A percentile compares a stretch with the other conserved stretches of the same genome.
These are phyloP conservation scores for Fonsecaea pedrosoi DNA, from an alignment of 2,329 filamentous ascomycete genomes.

Conservation along the genomic window DNA sequence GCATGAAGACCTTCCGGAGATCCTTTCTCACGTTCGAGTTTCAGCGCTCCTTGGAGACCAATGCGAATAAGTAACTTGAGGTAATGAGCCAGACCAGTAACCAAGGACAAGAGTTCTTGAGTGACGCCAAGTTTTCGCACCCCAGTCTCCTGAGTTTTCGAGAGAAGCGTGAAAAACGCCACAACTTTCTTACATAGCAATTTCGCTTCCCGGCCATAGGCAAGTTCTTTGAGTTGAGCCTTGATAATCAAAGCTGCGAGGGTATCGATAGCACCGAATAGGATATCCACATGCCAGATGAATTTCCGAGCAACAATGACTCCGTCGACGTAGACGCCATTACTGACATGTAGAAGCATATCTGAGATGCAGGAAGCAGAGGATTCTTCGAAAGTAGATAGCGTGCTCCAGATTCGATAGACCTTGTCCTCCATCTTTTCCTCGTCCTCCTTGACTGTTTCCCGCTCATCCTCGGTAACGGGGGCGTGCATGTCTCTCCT, in stretches of 20 bases:
- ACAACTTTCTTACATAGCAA: constrained; percentile 99
- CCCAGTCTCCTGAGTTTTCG: constrained; percentile 92
- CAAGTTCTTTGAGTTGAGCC: constrained; percentile 79
- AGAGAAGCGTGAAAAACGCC: constrained; percentile 92
- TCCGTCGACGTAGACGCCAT: constrained; percentile 93
- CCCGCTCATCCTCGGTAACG: constrained; percentile 72
- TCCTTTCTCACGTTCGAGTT: constrained; percentile 82
- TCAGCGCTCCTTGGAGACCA: constrained; percentile 89
- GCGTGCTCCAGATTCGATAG: constrained; percentile 95
- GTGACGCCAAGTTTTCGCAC: constrained; percentile 91
- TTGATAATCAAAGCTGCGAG: constrained; percentile 75
- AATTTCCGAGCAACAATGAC: constrained; percentile 95
- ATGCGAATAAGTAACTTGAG: constrained; percentile 97
- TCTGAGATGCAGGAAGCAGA: constrained; percentile 98
- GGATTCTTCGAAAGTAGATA: constrained; percentile 96
- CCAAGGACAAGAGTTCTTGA: constrained; percentile 94
- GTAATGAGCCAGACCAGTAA: constrained; percentile 95
- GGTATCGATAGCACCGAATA: constrained; percentile 87
- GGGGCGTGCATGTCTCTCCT: constrained; percentile 57
- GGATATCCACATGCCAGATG: constrained; percentile 91
- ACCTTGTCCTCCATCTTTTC: constrained; percentile 98
- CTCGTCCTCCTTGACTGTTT: constrained; percentile 80
- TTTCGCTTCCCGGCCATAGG: constrained; percentile 95
- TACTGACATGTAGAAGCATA: constrained; percentile 98
- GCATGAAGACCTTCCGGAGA: constrained; percentile 76